A percentile compares a stretch with the other conserved stretches of the same genome.
These are phyloP conservation scores for Golubevia sp. DNA, from an alignment of 1,284 basidiomycete genomes.

Conservation along the genomic window DNA sequence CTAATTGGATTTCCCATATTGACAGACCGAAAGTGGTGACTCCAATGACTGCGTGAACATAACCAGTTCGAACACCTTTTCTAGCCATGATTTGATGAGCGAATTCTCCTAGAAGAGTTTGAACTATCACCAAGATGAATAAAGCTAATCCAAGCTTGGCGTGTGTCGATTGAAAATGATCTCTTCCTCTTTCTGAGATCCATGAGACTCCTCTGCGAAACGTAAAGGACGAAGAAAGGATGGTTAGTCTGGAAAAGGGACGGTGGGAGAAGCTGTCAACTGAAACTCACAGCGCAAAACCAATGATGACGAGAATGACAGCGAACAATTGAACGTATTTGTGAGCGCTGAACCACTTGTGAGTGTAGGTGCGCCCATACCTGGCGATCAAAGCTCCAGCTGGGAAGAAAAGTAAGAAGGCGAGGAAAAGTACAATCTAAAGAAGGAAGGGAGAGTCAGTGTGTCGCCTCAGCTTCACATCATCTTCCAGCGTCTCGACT, in stretches of 20 bases:
- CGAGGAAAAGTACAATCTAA: slow-evolving; percentile 61
- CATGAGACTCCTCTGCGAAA: slow-evolving; percentile 50
- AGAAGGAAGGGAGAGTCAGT: neutral
- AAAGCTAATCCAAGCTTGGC: slow-evolving; percentile 69
- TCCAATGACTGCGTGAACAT: slow-evolving; percentile 31
- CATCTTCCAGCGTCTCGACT: neutral
- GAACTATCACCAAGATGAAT: slow-evolving; percentile 69
- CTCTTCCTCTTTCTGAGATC: slow-evolving; percentile 5
- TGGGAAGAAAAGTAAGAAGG: slow-evolving; percentile 70
- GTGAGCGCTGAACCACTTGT: slow-evolving; percentile 69
- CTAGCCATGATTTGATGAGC: slow-evolving; percentile 68
- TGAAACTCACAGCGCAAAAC: slow-evolving; percentile 66
- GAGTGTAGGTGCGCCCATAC: slow-evolving; percentile 67
- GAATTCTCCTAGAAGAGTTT: slow-evolving; percentile 68
- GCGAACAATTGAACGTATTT: slow-evolving; percentile 65
- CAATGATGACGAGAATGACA: slow-evolving; percentile 67
- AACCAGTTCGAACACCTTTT: slow-evolving; percentile 9
- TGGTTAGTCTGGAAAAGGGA: slow-evolving; percentile 65
- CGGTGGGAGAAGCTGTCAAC: slow-evolving; percentile 40
- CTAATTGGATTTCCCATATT: slow-evolving; percentile 27
- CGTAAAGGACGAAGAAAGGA: slow-evolving; percentile 68
- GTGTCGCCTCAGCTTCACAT: neutral
- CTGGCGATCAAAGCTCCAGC: slow-evolving; percentile 69
- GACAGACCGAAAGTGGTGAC: slow-evolving; percentile 14
- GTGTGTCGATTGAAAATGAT: slow-evolving; percentile 18